Conservation (phyloP, 805 yeast species). For the Kuraishia piskuri region DNA sequence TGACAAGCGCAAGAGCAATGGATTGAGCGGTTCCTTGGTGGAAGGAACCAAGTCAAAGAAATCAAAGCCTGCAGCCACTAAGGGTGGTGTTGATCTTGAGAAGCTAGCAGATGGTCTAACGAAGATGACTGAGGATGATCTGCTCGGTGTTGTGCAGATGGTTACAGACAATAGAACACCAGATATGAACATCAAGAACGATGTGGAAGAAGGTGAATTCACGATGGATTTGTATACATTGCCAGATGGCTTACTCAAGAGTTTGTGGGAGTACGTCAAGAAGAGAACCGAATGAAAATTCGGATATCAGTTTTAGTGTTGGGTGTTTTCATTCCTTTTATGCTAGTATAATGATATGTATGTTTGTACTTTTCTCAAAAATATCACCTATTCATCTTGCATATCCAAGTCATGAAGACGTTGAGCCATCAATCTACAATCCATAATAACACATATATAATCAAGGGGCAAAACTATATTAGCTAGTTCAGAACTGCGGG, state of each 20-base stretch:
- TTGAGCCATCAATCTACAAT: neutral
- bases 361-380: neutral
- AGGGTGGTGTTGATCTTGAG: slow-evolving; percentile 81
- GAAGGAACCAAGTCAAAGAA: slow-evolving; percentile 39
- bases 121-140: slow-evolving; percentile 83
- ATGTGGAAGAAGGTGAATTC: slow-evolving; percentile 94
- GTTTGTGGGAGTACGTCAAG: slow-evolving; percentile 91
- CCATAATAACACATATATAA: neutral
- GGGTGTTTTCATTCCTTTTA: neutral
- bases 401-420: neutral
- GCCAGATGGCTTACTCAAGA: slow-evolving; percentile 84
- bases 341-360: neutral
- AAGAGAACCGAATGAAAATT: slow-evolving; percentile 36
- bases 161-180: slow-evolving; percentile 91
- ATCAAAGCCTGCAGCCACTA: slow-evolving; percentile 47
- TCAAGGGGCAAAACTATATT: no score
- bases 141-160: slow-evolving; percentile 94
- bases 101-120: slow-evolving; percentile 85
- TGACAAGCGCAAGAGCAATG: slow-evolving; percentile 7
- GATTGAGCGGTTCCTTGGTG: slow-evolving; percentile 7
- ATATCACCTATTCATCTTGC: neutral
- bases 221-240: slow-evolving; percentile 91
- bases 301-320: neutral
- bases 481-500: no score
- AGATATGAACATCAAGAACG: slow-evolving; percentile 93